Conservation (phyloP, 1,139 yeast species). For the Zhuliangozyma blackwelliae region DNA sequence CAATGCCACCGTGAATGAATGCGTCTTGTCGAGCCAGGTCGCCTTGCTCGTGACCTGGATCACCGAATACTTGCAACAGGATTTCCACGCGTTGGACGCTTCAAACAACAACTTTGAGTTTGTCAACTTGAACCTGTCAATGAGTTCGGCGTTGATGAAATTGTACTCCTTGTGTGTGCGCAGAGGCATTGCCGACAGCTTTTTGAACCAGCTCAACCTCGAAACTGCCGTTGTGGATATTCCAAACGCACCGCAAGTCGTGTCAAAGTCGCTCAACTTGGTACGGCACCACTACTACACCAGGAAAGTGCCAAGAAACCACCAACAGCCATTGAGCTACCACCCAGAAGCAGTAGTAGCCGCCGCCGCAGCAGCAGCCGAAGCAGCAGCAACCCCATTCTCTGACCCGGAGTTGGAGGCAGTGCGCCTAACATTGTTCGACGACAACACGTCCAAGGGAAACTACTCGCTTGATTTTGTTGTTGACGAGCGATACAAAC, state of each 20-base stretch:
- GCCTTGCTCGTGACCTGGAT: conserved; percentile 30
- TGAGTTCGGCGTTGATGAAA: conserved; percentile 21
- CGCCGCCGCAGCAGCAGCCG: too few relatives aligned
- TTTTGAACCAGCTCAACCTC: conserved; percentile 13
- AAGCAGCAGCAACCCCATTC: conserved; percentile 16
- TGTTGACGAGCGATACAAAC: background rate
- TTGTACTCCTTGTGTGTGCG: conserved; percentile 18
- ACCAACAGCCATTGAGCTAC: conserved; percentile 12
- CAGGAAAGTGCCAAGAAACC: conserved; percentile 2
- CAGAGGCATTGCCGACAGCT: conserved; percentile 16
- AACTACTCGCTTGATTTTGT: conserved; percentile 1
- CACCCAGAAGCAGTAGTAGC: too few relatives aligned
- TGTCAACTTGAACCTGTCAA: conserved; percentile 14
- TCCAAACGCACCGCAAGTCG: too few relatives aligned
- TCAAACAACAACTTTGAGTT: conserved; percentile 5
- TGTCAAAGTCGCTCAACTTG: background rate
- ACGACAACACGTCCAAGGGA: background rate
- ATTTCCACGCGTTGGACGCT: conserved; percentile 1
- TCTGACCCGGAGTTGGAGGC: conserved; percentile 12
- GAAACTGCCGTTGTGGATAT: background rate
- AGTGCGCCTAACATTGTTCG: conserved; percentile 2
- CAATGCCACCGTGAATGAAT: conserved; percentile 23
- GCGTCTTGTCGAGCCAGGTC: conserved; percentile 25
- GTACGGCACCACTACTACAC: conserved; percentile 3
- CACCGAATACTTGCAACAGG: conserved; percentile 12